These are phyloP conservation scores for Mrakia gelida DNA, from an alignment of 768 basidiomycete genomes.

Conservation along the genomic window DNA sequence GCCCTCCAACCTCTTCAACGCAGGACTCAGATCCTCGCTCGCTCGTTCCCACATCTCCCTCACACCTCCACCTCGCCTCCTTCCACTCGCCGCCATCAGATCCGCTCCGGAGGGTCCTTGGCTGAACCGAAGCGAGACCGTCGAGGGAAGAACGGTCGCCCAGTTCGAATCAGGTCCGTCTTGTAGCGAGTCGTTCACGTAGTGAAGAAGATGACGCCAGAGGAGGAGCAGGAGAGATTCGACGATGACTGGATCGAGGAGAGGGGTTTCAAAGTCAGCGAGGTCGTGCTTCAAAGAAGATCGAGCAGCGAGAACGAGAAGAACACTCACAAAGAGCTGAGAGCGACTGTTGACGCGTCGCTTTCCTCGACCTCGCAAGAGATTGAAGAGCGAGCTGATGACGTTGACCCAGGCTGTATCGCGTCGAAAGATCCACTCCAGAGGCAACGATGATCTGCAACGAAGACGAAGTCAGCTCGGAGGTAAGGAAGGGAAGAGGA, in stretches of 20 bases:
- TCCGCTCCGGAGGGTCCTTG: constrained; percentile 5
- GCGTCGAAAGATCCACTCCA: constrained; percentile 13
- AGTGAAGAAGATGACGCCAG: constrained; percentile 74
- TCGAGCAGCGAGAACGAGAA: not conserved
- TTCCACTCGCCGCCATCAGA: constrained; percentile 18
- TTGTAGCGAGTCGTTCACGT: constrained; percentile 43
- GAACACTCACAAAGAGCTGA: constrained; percentile 19
- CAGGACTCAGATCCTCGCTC: constrained; percentile 54
- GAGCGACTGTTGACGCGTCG: constrained; percentile 10
- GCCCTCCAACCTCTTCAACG: constrained; percentile 54
- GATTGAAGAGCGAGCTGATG: constrained; percentile 7
- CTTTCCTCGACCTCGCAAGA: not conserved
- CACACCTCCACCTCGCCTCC: constrained; percentile 50
- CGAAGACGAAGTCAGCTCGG: not conserved
- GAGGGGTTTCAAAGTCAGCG: not conserved
- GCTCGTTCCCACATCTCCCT: constrained; percentile 58
- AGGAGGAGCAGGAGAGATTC: constrained; percentile 76
- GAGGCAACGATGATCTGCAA: constrained; percentile 34
- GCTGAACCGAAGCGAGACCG: constrained; percentile 31
- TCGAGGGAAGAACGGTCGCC: constrained; percentile 32
- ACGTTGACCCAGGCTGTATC: constrained; percentile 16
- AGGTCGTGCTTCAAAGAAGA: not conserved
- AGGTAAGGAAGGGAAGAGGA: not conserved
- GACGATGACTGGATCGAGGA: constrained; percentile 53
- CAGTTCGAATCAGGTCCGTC: constrained; percentile 36